A percentile compares a stretch with the other conserved stretches of the same genome.
These are phyloP conservation scores for Neurospora sp. DNA, from an alignment of 495 filamentous ascomycete genomes.

Conservation along the genomic window DNA sequence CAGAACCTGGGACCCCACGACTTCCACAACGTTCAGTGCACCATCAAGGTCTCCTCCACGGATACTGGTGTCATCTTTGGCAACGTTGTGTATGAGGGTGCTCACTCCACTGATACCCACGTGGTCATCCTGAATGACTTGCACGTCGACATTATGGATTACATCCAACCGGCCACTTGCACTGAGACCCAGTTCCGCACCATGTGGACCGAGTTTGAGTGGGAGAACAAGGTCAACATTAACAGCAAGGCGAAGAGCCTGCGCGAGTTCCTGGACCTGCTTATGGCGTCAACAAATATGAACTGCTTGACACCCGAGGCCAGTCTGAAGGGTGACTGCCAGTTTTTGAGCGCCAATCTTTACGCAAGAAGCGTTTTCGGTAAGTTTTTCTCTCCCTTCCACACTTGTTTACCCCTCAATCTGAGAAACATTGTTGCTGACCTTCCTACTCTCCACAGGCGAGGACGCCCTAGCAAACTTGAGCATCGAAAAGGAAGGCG, in stretches of 20 bases:
- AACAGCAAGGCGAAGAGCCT: conserved; percentile 91
- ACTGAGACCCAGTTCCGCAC: conserved; percentile 97
- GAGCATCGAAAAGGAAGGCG: conserved; percentile 95
- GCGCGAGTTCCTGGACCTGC: conserved; percentile 82
- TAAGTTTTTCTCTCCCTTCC: too few species aligned
- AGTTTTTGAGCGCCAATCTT: conserved; percentile 94
- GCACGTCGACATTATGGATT: conserved; percentile 99
- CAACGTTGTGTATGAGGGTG: conserved; percentile 96
- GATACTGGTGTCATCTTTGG: conserved; percentile 99
- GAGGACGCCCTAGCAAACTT: conserved; percentile 98
- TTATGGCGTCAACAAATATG: conserved; percentile 99
- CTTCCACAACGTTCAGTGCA: conserved; percentile 95
- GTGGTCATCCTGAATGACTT: conserved; percentile 98
- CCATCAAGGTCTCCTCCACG: conserved; percentile 98
- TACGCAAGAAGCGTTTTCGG: conserved; percentile 98
- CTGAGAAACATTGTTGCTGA: too few species aligned
- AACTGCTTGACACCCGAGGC: conserved; percentile 94
- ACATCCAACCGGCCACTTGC: conserved; percentile 95
- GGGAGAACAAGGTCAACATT: conserved; percentile 99
- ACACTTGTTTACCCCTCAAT: too few species aligned
- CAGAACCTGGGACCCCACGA: conserved; percentile 92
- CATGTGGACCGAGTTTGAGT: conserved; percentile 99
- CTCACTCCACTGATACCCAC: conserved; percentile 89
- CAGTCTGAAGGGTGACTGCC: conserved; percentile 92
- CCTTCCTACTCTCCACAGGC: conserved; percentile 42